A percentile compares a stretch with the other conserved stretches of the same genome.
Evolutionary conservation across 2,329 filamentous ascomycete species (phyloP).

Genomic region (Sarocladium oryzae): DNA sequence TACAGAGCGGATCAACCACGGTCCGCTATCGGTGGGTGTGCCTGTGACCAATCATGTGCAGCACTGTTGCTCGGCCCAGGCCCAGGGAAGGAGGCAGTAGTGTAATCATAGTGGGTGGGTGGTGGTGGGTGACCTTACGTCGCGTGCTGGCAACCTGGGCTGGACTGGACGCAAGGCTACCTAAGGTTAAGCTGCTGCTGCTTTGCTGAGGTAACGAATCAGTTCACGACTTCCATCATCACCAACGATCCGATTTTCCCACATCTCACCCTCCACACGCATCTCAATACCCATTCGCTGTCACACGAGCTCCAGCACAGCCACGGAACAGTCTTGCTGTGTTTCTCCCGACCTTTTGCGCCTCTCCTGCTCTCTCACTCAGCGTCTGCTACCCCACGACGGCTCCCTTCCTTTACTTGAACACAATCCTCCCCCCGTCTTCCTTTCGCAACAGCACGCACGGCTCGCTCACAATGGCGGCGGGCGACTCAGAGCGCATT

Average conservation of each 20-base stretch:
- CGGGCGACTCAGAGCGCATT: conserved; percentile 59
- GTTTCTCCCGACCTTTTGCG: not conserved
- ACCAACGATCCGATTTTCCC: not conserved
- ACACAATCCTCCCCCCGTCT: not conserved
- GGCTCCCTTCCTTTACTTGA: conserved; percentile 6
- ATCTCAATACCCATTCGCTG: not conserved
- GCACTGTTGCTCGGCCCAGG: conserved; percentile 8
- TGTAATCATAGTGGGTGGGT: no score
- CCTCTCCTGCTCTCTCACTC: not conserved
- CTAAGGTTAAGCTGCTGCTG: conserved; percentile 5
- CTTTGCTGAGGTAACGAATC: not conserved
- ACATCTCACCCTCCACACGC: not conserved
- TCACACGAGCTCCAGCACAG: not conserved
- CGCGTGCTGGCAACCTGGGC: conserved; percentile 31
- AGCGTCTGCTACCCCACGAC: conserved; percentile 3
- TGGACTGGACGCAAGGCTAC: conserved; percentile 10
- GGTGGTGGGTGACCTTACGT: conserved; percentile 26
- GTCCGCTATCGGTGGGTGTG: conserved; percentile 13
- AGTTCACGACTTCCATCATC: not conserved
- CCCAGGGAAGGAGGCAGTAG: no score
- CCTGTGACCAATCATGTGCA: conserved; percentile 13
- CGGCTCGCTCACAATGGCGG: conserved; percentile 39
- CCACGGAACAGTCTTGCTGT: not conserved
- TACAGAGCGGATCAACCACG: conserved; percentile 22
- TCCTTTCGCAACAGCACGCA: conserved; percentile 6